phyloP scores from a whole-genome alignment of 2,329 filamentous ascomycete species.

The Lasiodiplodia citricola region DNA sequence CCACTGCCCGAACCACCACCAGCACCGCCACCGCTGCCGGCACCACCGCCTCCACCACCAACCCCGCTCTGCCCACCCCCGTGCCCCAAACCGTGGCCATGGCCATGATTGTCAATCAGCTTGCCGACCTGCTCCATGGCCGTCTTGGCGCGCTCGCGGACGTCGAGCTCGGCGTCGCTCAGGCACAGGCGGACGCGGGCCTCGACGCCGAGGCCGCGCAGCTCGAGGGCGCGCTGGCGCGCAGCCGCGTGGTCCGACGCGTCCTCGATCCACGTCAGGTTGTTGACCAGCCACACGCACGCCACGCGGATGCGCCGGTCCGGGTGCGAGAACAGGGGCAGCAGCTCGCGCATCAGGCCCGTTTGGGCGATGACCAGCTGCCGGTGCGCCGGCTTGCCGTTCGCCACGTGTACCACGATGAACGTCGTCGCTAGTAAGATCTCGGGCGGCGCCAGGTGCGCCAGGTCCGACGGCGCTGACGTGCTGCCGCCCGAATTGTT shows the following conservation, averaged over 20 bases:
- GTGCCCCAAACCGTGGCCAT: background rate
- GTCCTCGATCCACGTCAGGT: slow-evolving; percentile 84
- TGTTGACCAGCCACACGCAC: slow-evolving; percentile 83
- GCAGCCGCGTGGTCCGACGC: slow-evolving; percentile 69
- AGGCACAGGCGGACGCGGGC: slow-evolving; percentile 65
- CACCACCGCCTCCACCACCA: background rate
- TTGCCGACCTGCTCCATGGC: slow-evolving; percentile 67
- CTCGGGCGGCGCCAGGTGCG: slow-evolving; percentile 50
- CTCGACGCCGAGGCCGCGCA: slow-evolving; percentile 74
- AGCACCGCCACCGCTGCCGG: background rate
- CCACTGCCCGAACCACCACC: background rate
- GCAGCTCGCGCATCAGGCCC: slow-evolving; percentile 73
- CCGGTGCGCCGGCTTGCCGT: slow-evolving; percentile 77
- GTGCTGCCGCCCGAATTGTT: slow-evolving; percentile 47
- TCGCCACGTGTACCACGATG: slow-evolving; percentile 87
- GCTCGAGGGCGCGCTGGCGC: slow-evolving; percentile 68
- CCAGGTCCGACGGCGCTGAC: background rate
- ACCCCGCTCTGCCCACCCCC: background rate
- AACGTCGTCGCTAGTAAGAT: slow-evolving; percentile 80
- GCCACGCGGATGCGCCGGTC: slow-evolving; percentile 76
- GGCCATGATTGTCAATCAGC: background rate
- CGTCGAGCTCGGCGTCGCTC: slow-evolving; percentile 78
- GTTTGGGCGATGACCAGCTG: slow-evolving; percentile 70
- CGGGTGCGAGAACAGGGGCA: slow-evolving; percentile 74
- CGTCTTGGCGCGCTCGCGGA: slow-evolving; percentile 81